Evolutionary conservation across 768 basidiomycete genomes (phyloP).

Genomic region (Suillus subalutaceus): DNA sequence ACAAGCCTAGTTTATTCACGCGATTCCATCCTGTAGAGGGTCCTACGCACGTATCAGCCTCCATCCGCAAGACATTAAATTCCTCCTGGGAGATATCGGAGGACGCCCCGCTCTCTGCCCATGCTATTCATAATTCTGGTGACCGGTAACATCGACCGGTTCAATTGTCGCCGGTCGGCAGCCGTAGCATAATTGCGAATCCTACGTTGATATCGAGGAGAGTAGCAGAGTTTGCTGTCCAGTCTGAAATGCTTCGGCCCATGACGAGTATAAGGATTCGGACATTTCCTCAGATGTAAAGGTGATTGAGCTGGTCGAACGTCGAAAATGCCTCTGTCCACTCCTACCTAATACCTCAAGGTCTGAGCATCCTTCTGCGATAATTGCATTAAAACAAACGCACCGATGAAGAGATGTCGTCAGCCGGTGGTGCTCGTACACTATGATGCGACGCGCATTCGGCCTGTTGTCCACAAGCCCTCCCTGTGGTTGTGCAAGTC

Average conservation of each 20-base stretch:
- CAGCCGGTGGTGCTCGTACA: background rate
- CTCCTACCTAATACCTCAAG: background rate
- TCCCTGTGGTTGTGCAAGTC: background rate
- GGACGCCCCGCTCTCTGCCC: constrained; percentile 28
- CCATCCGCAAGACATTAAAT: constrained; percentile 64
- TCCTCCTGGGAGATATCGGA: constrained; percentile 41
- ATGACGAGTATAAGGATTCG: constrained; percentile 56
- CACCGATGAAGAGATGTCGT: background rate
- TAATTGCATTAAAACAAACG: background rate
- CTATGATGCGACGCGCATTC: too few relatives aligned
- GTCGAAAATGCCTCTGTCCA: background rate
- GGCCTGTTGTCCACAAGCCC: background rate
- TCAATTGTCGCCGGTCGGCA: too few relatives aligned
- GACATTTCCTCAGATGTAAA: constrained; percentile 22
- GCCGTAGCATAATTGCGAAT: too few relatives aligned
- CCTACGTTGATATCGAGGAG: constrained; percentile 64
- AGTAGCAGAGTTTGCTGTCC: constrained; percentile 55
- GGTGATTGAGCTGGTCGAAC: background rate
- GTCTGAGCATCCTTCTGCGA: background rate
- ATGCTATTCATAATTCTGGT: constrained; percentile 44
- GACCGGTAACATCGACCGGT: constrained; percentile 40
- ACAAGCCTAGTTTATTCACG: constrained; percentile 46
- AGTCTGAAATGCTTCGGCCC: constrained; percentile 66
- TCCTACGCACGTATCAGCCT: constrained; percentile 87
- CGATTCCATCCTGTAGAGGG: constrained; percentile 73